Percentiles rank a stretch among this genome's conserved stretches.
Conservation (phyloP, 2,329 filamentous ascomycete species). For the Colletotrichum sp. region DNA sequence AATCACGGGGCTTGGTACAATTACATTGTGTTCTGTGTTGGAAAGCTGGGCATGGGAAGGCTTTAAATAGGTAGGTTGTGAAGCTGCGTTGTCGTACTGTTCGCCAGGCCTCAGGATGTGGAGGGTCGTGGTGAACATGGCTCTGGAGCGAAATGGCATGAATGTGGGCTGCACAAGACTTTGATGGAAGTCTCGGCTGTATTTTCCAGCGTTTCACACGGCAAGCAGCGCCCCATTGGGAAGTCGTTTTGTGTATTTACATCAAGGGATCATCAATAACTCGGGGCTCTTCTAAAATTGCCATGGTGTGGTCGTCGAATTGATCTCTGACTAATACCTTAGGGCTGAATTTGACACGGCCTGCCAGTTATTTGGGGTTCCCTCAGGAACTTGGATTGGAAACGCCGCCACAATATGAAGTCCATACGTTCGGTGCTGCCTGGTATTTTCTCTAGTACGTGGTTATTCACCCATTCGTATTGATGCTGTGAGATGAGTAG, state of each 20-base stretch:
- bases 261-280: accelerated
- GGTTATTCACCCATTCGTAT: accelerated
- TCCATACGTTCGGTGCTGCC: not conserved
- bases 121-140: accelerated
- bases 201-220: not conserved
- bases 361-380: accelerated
- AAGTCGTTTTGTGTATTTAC: not conserved
- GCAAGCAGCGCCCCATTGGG: accelerated
- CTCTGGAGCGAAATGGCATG: not conserved
- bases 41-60: accelerated
- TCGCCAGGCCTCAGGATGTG: not conserved
- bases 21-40: not conserved
- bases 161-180: not conserved
- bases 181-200: no score
- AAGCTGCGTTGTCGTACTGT: not conserved
- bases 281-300: no score
- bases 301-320: no score
- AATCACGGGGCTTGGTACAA: accelerated
- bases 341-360: accelerated
- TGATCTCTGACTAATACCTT: no score
- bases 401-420: no score
- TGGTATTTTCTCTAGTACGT: not conserved
- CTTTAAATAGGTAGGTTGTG: accelerated
- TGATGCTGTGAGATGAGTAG: not conserved
- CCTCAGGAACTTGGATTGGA: no score